These are phyloP conservation scores for Aureobasidium sp. DNA, from an alignment of 2,329 filamentous ascomycete species.

Conservation along the genomic window DNA sequence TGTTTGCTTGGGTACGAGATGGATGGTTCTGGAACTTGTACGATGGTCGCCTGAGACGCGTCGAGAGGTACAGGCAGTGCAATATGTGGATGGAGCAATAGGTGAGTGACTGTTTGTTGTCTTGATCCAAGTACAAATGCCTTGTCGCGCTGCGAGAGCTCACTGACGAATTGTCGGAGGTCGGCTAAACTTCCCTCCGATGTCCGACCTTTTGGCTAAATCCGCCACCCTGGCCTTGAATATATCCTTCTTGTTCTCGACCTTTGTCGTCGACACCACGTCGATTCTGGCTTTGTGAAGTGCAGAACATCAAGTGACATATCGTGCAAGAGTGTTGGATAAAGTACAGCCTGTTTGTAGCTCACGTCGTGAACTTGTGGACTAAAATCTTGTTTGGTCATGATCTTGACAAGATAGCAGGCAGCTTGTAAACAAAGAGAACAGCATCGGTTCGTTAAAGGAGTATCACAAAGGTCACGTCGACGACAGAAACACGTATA, in stretches of 20 bases:
- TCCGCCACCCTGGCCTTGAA: background rate
- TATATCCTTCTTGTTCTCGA: background rate
- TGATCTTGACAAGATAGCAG: background rate
- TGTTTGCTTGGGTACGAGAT: background rate
- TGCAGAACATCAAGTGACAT: background rate
- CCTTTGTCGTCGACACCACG: background rate
- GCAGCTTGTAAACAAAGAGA: background rate
- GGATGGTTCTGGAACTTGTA: background rate
- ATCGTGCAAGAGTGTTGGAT: background rate
- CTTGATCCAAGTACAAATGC: background rate
- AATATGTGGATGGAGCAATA: background rate
- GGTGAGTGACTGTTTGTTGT: background rate
- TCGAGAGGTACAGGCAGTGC: background rate
- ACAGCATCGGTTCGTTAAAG: background rate
- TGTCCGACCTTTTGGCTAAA: background rate
- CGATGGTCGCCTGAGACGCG: background rate
- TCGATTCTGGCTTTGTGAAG: background rate
- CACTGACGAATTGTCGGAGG: background rate
- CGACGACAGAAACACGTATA: background rate
- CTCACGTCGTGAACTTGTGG: background rate
- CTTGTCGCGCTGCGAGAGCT: conserved; percentile 2
- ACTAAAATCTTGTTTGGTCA: background rate
- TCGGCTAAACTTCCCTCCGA: background rate
- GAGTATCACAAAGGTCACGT: background rate
- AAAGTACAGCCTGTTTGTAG: background rate